Conservation (phyloP, 345 rosid species). For the Euphorbia pulcherrima region DNA sequence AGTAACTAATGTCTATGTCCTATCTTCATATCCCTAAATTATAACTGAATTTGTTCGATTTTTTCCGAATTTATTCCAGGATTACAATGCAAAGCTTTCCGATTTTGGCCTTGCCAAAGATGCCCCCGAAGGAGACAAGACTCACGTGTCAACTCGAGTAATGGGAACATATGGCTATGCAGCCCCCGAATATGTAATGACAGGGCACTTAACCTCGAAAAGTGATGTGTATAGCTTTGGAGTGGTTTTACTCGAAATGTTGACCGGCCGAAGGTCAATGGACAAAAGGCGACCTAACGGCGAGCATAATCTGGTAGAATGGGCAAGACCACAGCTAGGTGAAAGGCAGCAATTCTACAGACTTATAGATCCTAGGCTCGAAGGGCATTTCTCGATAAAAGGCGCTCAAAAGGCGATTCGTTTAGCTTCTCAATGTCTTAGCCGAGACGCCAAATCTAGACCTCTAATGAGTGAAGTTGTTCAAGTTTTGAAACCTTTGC, state of each 20-base stretch:
- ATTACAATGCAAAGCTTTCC: conserved; percentile 38
- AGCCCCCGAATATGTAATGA: conserved; percentile 31
- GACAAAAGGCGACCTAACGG: conserved; percentile 22
- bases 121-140: conserved; percentile 35
- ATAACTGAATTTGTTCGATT: too few species aligned
- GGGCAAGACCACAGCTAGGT: conserved; percentile 23
- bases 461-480: conserved; percentile 26
- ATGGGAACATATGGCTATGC: conserved; percentile 30
- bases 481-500: conserved; percentile 19
- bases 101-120: conserved; percentile 42
- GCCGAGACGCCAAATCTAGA: conserved; percentile 22
- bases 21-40: not conserved
- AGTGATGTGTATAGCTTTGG: conserved; percentile 29
- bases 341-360: conserved; percentile 18
- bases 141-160: conserved; percentile 27
- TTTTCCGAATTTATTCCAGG: conserved; percentile 23
- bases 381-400: conserved; percentile 22
- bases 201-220: conserved; percentile 26
- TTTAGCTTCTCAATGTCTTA: conserved; percentile 23
- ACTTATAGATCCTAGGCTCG: conserved; percentile 22
- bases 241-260: conserved; percentile 24
- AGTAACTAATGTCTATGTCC: conserved; percentile 11
- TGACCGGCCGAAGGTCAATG: conserved; percentile 25
- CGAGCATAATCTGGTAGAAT: conserved; percentile 26
- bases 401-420: conserved; percentile 26